These are phyloP conservation scores for Houttuynia cordata DNA, from an alignment of 164 flowering plant genomes.

Conservation along the genomic window DNA sequence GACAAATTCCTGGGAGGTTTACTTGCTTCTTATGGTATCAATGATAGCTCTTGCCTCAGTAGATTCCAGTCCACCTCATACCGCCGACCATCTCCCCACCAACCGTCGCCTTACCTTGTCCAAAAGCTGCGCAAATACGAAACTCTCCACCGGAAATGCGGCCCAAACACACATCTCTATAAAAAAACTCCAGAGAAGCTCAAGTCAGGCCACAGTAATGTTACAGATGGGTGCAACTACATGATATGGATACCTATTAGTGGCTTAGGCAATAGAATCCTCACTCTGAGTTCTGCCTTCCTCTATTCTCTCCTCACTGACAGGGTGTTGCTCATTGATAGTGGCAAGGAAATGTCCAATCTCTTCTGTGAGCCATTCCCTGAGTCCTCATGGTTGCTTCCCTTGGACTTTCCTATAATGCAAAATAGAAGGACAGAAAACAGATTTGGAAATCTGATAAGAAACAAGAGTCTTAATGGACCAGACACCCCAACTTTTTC, in stretches of 20 bases:
- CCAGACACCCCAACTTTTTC: not conserved
- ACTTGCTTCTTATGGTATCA: not conserved
- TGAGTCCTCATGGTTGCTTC: not conserved
- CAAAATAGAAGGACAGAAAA: not conserved
- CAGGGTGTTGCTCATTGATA: not conserved
- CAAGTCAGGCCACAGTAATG: not conserved
- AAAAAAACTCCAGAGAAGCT: not conserved
- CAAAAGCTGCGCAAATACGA: not conserved
- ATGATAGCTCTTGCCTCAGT: not conserved
- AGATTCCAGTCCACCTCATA: not conserved
- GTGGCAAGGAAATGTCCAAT: not conserved
- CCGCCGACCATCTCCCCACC: not conserved
- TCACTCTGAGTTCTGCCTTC: not conserved
- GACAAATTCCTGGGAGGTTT: not conserved
- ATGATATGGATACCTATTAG: not conserved
- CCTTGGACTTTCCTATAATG: not conserved
- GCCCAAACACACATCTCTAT: not conserved
- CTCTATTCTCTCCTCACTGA: not conserved
- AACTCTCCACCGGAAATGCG: not conserved
- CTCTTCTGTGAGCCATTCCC: not conserved
- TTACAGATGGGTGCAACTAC: not conserved
- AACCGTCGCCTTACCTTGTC: not conserved
- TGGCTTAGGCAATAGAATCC: not conserved
- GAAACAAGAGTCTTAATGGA: not conserved
- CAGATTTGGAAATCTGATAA: not conserved